Conservation (phyloP, 352 stramenopile genomes). For the Phytophthora chlamydospora region DNA sequence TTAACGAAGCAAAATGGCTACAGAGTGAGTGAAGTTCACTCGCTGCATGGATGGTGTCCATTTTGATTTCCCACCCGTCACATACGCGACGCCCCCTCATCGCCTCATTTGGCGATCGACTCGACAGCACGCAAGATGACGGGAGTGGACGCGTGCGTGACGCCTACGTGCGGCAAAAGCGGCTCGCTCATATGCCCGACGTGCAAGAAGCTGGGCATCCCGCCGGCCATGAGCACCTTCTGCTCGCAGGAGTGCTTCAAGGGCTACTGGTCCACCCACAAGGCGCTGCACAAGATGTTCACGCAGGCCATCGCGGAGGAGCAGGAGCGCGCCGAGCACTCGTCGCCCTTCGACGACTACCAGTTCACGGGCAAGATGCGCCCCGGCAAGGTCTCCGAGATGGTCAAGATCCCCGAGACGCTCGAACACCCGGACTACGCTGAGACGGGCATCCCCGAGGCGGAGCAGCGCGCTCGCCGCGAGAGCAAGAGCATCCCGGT, state of each 20-base stretch:
- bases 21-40: constrained; percentile 1
- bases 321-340: constrained; percentile 14
- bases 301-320: constrained; percentile 60
- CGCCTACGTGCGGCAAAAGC: constrained; percentile 75
- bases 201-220: constrained; percentile 92
- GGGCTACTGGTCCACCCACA: constrained; percentile 94
- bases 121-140: constrained; percentile 15
- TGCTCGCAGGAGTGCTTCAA: constrained; percentile 98
- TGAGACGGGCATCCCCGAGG: constrained; percentile 75
- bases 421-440: constrained; percentile 93
- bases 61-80: constrained; percentile 13
- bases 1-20: constrained; percentile 20
- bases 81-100: constrained; percentile 11
- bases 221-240: constrained; percentile 87
- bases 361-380: constrained; percentile 87
- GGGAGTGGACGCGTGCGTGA: constrained; percentile 57
- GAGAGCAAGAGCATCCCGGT: constrained; percentile 88
- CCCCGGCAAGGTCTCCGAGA: constrained; percentile 82
- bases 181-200: constrained; percentile 90
- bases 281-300: constrained; percentile 95
- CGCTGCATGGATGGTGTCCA: constrained; percentile 5
- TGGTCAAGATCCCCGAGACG: constrained; percentile 67
- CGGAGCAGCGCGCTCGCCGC: constrained; percentile 57
- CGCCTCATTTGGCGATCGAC: constrained; percentile 16
- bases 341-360: constrained; percentile 70